Percentiles rank a stretch among this genome's conserved stretches.
Conservation (phyloP, 192 early-diverging fungal species). For the Rhizophlyctis rosea region DNA sequence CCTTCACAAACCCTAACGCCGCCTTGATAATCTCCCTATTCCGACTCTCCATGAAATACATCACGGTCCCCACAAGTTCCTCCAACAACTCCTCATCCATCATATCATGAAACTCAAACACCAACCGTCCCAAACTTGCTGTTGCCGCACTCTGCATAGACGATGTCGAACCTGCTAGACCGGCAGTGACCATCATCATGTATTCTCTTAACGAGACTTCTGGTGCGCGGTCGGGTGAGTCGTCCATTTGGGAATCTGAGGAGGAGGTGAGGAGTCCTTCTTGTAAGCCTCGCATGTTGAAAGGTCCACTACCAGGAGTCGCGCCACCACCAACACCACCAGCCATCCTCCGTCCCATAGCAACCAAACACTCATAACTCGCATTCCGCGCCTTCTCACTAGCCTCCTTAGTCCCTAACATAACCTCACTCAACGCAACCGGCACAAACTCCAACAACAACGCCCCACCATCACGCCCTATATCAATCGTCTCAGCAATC, state of each 20-base stretch:
- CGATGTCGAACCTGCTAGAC: constrained; percentile 85
- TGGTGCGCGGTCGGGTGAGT: neutral
- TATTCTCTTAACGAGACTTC: constrained; percentile 60
- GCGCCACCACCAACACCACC: constrained; percentile 1
- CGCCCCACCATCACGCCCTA: constrained; percentile 41
- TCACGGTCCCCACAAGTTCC: constrained; percentile 75
- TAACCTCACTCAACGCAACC: constrained; percentile 82
- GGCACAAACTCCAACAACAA: constrained; percentile 80
- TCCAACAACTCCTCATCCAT: constrained; percentile 61
- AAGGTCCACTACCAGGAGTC: neutral
- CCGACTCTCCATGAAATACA: constrained; percentile 73
- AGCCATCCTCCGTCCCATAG: constrained; percentile 89
- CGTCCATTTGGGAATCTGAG: constrained; percentile 2
- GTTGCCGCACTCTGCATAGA: constrained; percentile 93
- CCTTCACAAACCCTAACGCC: constrained; percentile 92
- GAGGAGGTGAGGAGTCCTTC: neutral
- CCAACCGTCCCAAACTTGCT: constrained; percentile 72
- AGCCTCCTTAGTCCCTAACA: constrained; percentile 89
- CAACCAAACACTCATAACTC: constrained; percentile 81
- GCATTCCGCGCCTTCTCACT: constrained; percentile 81
- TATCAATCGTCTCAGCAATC: constrained; percentile 61
- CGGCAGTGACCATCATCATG: constrained; percentile 91
- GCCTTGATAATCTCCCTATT: constrained; percentile 91
- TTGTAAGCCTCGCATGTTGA: constrained; percentile 12
- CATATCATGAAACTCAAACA: constrained; percentile 79